Base-by-base conservation (phyloP, 2,329 filamentous ascomycete species). In the Xylariaceae sp. region DNA sequence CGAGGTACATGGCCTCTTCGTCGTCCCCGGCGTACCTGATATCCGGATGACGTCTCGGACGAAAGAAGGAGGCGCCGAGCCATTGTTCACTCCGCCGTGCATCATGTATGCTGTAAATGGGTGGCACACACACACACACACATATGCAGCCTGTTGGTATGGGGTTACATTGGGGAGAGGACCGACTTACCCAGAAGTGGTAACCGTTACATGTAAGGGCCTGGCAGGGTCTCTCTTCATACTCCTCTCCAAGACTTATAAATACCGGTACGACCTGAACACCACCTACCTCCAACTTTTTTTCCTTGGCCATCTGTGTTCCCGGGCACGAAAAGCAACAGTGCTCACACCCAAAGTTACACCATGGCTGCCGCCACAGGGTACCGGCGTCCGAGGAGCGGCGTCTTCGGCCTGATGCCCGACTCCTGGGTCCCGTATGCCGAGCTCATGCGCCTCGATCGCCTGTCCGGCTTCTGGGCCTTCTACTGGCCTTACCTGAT, bases 401-500 rank as follows among this genome's bases (percentile, higher is more conserved):
- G 40, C 16, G 11, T 42, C 12, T 42, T 42, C 17, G 26, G 13
- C 30, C 16, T 42, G 30, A 34, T 39, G 9, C 31, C 36, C 4
- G 17, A 39, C 9, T 5, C 36, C 48, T 74, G 70, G 70, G 63
- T 75, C 30, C 71, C 72, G 5, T 76, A 74, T 48, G 68, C 65
- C 24, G 64, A 76, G 48, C 59, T 76, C 15, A 62, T 71, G 31
- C 71, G 73, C 12, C 58, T 76, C 38, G 63, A 74, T 46, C 68
- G 69, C 40, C 69, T 66, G 16, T 64, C 67, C 2, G 71, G 71
- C 13, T 66, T 70, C 41, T 73, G 69, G 50, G 69, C 69, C 38
- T 61, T 74, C 31, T 75, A 70, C 57, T 71, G 71, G 36, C 71
- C 70, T n/a, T 69, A 61, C 43, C 38, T 61, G 15, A 44, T 61